Conservation (phyloP, 1,284 basidiomycete species). For the Rhodotorula glutinis region DNA sequence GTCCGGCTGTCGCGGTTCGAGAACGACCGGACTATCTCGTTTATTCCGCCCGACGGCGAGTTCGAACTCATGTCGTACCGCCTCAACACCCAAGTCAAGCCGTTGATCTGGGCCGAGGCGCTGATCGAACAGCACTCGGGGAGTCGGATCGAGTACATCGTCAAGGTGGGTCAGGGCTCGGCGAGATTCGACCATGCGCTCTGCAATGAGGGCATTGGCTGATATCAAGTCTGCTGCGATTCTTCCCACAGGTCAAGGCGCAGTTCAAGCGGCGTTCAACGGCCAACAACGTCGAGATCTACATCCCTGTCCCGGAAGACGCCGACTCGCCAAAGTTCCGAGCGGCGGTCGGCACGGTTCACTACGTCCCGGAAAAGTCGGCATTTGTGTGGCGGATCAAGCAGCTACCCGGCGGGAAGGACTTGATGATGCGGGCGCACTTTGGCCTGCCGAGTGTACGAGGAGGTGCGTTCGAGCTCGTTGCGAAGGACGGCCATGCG, state of each 20-base stretch:
- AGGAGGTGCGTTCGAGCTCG: slow-evolving; percentile 59
- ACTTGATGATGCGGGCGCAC: slow-evolving; percentile 93
- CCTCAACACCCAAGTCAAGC: slow-evolving; percentile 92
- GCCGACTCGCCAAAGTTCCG: slow-evolving; percentile 97
- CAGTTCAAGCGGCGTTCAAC: slow-evolving; percentile 96
- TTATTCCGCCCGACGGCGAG: slow-evolving; percentile 98
- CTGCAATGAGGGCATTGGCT: background rate
- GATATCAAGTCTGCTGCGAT: background rate
- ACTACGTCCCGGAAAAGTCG: slow-evolving; percentile 92
- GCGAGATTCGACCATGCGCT: background rate
- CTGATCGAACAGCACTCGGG: slow-evolving; percentile 92
- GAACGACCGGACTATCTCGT: slow-evolving; percentile 97
- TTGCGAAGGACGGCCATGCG: background rate
- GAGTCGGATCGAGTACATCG: slow-evolving; percentile 93
- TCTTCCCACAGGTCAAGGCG: slow-evolving; percentile 64
- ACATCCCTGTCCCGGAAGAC: slow-evolving; percentile 96
- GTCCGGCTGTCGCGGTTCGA: slow-evolving; percentile 99
- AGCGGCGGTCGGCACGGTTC: slow-evolving; percentile 83
- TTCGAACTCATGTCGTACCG: slow-evolving; percentile 98
- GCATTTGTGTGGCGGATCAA: slow-evolving; percentile 99
- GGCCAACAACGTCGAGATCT: slow-evolving; percentile 98
- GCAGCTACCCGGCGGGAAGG: slow-evolving; percentile 83
- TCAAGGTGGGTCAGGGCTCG: slow-evolving; percentile 58
- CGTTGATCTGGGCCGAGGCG: slow-evolving; percentile 97
- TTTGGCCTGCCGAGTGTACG: slow-evolving; percentile 88